phyloP scores from a whole-genome alignment of 2,329 filamentous ascomycete genomes.

The Podosphaera fusca region DNA sequence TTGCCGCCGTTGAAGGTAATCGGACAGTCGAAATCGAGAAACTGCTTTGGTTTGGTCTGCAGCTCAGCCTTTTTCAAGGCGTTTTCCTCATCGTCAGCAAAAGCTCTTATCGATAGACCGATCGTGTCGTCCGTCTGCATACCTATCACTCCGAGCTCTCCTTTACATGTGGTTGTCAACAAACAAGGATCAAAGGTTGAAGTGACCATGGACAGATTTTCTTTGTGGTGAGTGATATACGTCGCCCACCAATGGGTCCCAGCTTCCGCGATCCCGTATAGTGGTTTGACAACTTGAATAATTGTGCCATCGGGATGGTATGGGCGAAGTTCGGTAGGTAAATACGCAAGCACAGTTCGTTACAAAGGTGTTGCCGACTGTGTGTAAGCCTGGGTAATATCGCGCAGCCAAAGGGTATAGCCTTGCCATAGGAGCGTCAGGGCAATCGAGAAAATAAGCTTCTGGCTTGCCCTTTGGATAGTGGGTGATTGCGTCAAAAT shows the following conservation, averaged over 20 bases:
- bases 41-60: no score
- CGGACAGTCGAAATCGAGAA: no score
- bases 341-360: background rate
- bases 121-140: background rate
- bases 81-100: background rate
- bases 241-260: background rate
- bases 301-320: background rate
- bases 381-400: slow-evolving; percentile 2
- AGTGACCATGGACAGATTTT: background rate
- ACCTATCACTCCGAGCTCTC: background rate
- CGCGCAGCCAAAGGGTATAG: background rate
- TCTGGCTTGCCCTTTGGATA: background rate
- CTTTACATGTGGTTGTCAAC: background rate
- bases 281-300: no score
- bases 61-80: background rate
- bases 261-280: no score
- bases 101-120: background rate
- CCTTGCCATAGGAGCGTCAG: background rate
- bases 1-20: background rate
- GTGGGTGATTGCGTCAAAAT: background rate
- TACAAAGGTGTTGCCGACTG: background rate
- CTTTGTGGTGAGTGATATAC: slow-evolving; percentile 1
- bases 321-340: background rate
- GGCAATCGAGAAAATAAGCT: background rate
- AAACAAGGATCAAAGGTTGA: slow-evolving; percentile 2